Base-by-base conservation (phyloP, 805 yeast genomes). In the Ascoidea asiatica region DNA sequence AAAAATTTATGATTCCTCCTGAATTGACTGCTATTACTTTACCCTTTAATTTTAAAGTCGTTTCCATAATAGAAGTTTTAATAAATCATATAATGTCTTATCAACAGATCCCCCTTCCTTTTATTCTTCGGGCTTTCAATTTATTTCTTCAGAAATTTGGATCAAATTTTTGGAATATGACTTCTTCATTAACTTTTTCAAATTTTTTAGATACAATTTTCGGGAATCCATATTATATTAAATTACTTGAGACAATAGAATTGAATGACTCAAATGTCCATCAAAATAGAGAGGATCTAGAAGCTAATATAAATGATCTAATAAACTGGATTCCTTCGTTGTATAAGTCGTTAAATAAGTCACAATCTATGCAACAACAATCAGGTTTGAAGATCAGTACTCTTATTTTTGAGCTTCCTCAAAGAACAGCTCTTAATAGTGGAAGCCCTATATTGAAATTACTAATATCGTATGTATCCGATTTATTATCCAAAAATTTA, bases 201-300 rank as follows among this genome's bases (percentile, higher is more conserved):
- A 77, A 76, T 47, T 63, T 79, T 39, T 57, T 82, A 43, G 88
- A 81, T 50, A 68, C 77, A 17, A 64, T 81, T 1, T 67, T 81
- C 41, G 71, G 72, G 18, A 78, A 73, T 51, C 77, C 79, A 1
- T 60, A 65, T 41, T 77, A 67, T 51, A 29, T 53, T 63, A 1
- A 60, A 59, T 17, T 62, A 58, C 43, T 54, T 79, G 22, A 49
- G 49, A 4, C 38, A 39, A 43, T 53, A 52, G 41, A 48, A 40
- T 49, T 57, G 15, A 59, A 60, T 43, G 53, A 55, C 20, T 52
- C 51, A 15, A 44, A 54, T 2, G 46, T 56, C 2, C 56, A 62
- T 1, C 48, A 56, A 11, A 58, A 59, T 33, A 65, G 59, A 7
- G 39, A 52, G 3, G 58, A 61, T 15, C 57, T 61, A 1, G 54